A percentile compares a stretch with the other conserved stretches of the same genome.
Evolutionary conservation across 164 flowering plant genomes (phyloP).

Genomic region (Santalum album): DNA sequence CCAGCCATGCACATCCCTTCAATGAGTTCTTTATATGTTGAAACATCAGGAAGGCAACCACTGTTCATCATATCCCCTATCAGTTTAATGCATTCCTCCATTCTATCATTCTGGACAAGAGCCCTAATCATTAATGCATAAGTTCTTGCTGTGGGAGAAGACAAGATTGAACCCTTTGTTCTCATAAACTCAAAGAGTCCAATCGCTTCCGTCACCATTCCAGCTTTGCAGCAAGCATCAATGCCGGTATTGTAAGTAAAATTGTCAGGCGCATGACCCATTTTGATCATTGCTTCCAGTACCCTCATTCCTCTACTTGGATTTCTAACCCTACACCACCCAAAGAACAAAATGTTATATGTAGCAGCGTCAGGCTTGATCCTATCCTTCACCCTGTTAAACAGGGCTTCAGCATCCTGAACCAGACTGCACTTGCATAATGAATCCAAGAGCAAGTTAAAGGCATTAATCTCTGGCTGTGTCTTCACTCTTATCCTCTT

Average conservation of each 20-base stretch:
- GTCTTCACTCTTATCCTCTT: conserved; percentile 71
- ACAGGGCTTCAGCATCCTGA: conserved; percentile 67
- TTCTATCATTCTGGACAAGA: conserved; percentile 41
- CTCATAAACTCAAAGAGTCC: conserved; percentile 76
- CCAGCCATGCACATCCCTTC: conserved; percentile 86
- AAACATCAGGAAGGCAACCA: conserved; percentile 92
- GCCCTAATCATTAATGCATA: conserved; percentile 79
- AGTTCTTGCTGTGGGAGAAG: conserved; percentile 86
- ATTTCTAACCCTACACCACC: conserved; percentile 87
- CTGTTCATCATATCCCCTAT: conserved; percentile 60
- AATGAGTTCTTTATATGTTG: conserved; percentile 75
- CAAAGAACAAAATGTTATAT: conserved; percentile 73
- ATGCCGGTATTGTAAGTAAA: conserved; percentile 83
- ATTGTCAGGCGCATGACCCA: conserved; percentile 71
- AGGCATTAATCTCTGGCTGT: conserved; percentile 78
- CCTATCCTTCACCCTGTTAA: conserved; percentile 44
- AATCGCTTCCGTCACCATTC: conserved; percentile 71
- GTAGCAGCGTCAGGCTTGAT: conserved; percentile 61
- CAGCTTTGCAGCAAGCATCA: conserved; percentile 64
- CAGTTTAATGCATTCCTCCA: conserved; percentile 62
- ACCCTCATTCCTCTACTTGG: conserved; percentile 59
- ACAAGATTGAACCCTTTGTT: conserved; percentile 58
- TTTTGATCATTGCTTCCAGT: conserved; percentile 69
- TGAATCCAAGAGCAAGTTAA: conserved; percentile 77
- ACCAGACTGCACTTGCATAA: conserved; percentile 81